Base-by-base conservation (phyloP, 345 rosid genomes). In the Rhizophora apiculata region DNA sequence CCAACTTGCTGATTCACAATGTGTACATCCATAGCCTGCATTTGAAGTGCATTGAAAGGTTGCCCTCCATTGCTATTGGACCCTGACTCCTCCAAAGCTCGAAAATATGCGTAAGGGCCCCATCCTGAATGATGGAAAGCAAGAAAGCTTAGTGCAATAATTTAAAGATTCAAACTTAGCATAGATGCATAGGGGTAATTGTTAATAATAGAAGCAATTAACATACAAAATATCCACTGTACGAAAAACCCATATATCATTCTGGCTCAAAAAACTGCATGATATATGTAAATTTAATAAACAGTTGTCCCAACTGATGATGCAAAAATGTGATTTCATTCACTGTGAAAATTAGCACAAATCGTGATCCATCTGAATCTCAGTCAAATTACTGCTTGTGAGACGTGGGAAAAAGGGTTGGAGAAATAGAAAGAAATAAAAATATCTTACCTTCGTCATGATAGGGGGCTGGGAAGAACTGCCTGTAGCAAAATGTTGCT, bases 101-200 rank as follows among this genome's bases (percentile, higher is more conserved):
- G 75, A 59, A 84, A 87, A 62, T 89, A 89, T 4, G 89, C 96
- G 6, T 85, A 87, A 11, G 96, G 90, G 16, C 89, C 82, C 90
- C 92, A 89, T 67, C 90, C 92, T 62, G 78, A 30, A 32, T 2
- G 9, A 9, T n/a, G 59, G 27, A 55, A 55, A 22, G 9, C 18
- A 13, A 13, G 49, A 5, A 43, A 43, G 18, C 49, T 43, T 43
- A 43, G 49, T 43, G 49, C 49, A 0, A 43, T 13, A 13, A 43
- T 43, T 43, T 43, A 15, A 13, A 43, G 49, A 43, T 43, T 13
- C 16, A 11, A 39, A 10, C 46, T 39, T 15, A 10, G 3, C 46
- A 39, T 10, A 39, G 46, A 39, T 39, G 13, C 46, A 39, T 39
- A 10, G 46, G 2, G 13, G 46, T 39, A 10, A 39, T 39, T 39